phyloP scores from a whole-genome alignment of 768 basidiomycete species.

The Gyrodon lividus region DNA sequence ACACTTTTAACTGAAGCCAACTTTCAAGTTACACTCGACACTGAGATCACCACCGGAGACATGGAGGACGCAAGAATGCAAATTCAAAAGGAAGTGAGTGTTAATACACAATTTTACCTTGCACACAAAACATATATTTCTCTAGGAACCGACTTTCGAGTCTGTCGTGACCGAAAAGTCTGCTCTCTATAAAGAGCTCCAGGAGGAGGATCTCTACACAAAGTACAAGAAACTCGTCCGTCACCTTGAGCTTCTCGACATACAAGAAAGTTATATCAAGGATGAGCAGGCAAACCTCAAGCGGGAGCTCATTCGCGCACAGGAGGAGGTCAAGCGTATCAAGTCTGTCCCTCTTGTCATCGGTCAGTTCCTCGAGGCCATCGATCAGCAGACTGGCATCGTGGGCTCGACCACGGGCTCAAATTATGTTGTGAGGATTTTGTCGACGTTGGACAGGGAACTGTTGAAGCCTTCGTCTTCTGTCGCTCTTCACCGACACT shows the following conservation, averaged over 20 bases:
- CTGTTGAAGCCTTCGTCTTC: conserved; percentile 95
- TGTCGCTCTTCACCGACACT: conserved; percentile 98
- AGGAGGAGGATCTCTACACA: conserved; percentile 91
- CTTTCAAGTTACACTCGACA: background rate
- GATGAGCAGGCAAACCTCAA: conserved; percentile 98
- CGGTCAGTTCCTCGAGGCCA: conserved; percentile 98
- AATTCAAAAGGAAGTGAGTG: conserved; percentile 70
- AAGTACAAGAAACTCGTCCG: conserved; percentile 96
- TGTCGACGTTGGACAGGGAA: conserved; percentile 96
- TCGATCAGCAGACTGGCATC: conserved; percentile 95
- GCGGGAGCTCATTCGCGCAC: conserved; percentile 95
- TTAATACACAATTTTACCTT: conserved; percentile 1
- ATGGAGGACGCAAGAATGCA: conserved; percentile 94
- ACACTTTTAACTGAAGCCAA: conserved; percentile 6
- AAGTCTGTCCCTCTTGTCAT: conserved; percentile 98
- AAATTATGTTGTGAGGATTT: conserved; percentile 96
- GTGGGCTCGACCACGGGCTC: conserved; percentile 97
- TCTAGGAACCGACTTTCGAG: conserved; percentile 87
- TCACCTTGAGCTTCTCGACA: conserved; percentile 93
- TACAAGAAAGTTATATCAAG: conserved; percentile 96
- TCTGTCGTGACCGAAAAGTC: conserved; percentile 87
- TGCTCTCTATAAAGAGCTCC: conserved; percentile 80
- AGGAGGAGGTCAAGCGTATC: conserved; percentile 99
- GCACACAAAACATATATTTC: background rate
- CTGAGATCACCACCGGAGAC: conserved; percentile 23